Conservation (phyloP, 2,329 filamentous ascomycete genomes). For the Sporothrix phasma region DNA sequence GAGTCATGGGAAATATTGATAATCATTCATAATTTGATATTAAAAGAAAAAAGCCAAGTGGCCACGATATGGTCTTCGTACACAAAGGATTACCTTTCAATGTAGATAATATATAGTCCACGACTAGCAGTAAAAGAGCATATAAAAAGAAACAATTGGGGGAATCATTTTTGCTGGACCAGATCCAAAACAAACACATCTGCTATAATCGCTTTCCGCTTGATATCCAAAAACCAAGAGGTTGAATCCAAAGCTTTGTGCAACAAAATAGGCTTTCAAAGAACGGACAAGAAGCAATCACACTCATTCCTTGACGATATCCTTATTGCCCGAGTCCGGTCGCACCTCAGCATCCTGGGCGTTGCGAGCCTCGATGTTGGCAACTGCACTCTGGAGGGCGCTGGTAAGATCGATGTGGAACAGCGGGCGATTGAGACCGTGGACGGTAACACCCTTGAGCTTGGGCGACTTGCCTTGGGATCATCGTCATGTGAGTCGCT, state of each 20-base stretch:
- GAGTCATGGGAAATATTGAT: no score
- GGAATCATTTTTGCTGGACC: constrained; percentile 10
- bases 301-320: constrained; percentile 4
- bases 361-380: constrained; percentile 56
- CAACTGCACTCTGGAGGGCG: constrained; percentile 77
- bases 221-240: background rate
- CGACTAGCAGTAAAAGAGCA: background rate
- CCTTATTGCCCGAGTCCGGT: constrained; percentile 5
- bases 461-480: constrained; percentile 22
- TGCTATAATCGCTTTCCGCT: background rate
- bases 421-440: constrained; percentile 78
- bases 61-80: background rate
- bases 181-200: constrained; percentile 4
- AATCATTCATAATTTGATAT: no score
- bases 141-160: constrained; percentile 10
- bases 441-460: constrained; percentile 49
- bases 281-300: background rate
- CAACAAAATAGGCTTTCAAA: background rate
- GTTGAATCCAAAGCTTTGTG: background rate
- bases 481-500: constrained; percentile 27
- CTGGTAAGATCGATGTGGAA: constrained; percentile 91
- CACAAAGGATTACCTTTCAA: background rate
- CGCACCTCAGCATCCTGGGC: constrained; percentile 22
- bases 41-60: no score
- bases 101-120: background rate